Conservation (phyloP, 441 rosid genomes). For the Bruguiera hainesii region DNA sequence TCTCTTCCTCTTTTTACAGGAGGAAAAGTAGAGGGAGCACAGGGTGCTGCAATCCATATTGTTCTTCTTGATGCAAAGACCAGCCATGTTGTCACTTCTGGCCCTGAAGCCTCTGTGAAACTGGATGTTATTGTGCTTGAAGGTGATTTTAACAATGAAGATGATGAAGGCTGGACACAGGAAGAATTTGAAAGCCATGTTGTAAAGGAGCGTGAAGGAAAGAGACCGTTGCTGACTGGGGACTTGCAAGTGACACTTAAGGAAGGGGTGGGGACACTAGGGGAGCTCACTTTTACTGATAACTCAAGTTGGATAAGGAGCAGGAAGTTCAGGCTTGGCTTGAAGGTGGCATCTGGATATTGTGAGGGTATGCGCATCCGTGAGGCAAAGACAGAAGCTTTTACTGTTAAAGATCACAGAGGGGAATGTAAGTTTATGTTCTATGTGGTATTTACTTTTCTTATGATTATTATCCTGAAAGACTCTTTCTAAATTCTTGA, state of each 20-base stretch:
- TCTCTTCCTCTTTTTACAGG: slow-evolving; percentile 98
- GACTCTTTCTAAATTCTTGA: not conserved
- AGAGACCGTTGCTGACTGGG: slow-evolving; percentile 86
- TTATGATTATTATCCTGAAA: slow-evolving; percentile 1
- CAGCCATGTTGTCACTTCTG: slow-evolving; percentile 64
- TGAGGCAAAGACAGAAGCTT: slow-evolving; percentile 98
- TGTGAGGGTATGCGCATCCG: slow-evolving; percentile 72
- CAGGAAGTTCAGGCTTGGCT: slow-evolving; percentile 93
- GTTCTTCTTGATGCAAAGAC: slow-evolving; percentile 67
- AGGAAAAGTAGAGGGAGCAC: slow-evolving; percentile 98
- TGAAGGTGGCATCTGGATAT: slow-evolving; percentile 69
- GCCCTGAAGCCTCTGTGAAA: slow-evolving; percentile 76
- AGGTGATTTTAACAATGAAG: slow-evolving; percentile 92
- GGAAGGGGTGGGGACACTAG: slow-evolving; percentile 96
- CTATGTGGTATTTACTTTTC: slow-evolving; percentile 8
- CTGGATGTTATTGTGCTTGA: slow-evolving; percentile 91
- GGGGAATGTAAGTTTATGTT: slow-evolving; percentile 73
- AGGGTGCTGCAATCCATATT: slow-evolving; percentile 93
- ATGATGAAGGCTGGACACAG: slow-evolving; percentile 88
- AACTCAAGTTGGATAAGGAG: slow-evolving; percentile 99
- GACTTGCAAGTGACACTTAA: slow-evolving; percentile 84
- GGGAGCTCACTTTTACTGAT: slow-evolving; percentile 91
- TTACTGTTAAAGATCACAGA: slow-evolving; percentile 94
- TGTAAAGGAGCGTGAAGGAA: slow-evolving; percentile 95
- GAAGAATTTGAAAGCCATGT: slow-evolving; percentile 95